Conservation (phyloP, 257 asterid species). For the Apocynum venetum region DNA sequence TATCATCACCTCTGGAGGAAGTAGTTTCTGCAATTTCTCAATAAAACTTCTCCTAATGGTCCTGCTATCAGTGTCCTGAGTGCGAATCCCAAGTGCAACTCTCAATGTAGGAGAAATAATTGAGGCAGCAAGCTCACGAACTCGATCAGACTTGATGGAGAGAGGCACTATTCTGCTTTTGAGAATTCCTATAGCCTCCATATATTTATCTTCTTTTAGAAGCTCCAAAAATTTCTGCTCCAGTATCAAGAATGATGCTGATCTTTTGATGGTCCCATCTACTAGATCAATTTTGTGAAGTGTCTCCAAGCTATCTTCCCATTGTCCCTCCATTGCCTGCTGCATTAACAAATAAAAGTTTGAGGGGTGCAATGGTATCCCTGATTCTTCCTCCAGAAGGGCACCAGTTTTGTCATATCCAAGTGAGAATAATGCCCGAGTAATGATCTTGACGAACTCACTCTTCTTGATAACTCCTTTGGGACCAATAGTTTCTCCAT, state of each 20-base stretch:
- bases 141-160: slow-evolving; percentile 6
- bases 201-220: neutral
- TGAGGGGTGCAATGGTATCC: slow-evolving; percentile 11
- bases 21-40: slow-evolving; percentile 11
- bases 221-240: slow-evolving; percentile 20
- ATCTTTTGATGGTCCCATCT: slow-evolving; percentile 4
- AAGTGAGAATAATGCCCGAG: slow-evolving; percentile 16
- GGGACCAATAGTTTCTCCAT: slow-evolving; percentile 18
- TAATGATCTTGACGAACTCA: slow-evolving; percentile 19
- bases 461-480: slow-evolving; percentile 18
- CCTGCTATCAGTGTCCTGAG: neutral
- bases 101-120: slow-evolving; percentile 6
- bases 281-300: slow-evolving; percentile 8
- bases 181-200: slow-evolving; percentile 16
- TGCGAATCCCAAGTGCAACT: neutral
- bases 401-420: slow-evolving; percentile 17
- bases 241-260: slow-evolving; percentile 17
- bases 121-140: slow-evolving; percentile 15
- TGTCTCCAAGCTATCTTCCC: slow-evolving; percentile 16
- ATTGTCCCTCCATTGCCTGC: slow-evolving; percentile 15
- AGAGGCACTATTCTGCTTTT: slow-evolving; percentile 14
- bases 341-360: slow-evolving; percentile 7
- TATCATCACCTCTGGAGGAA: slow-evolving; percentile 18
- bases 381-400: slow-evolving; percentile 20
- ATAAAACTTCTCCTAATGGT: slow-evolving; percentile 5